Base-by-base conservation (phyloP, 1,284 basidiomycete genomes). In the Sphagnurus paluster region DNA sequence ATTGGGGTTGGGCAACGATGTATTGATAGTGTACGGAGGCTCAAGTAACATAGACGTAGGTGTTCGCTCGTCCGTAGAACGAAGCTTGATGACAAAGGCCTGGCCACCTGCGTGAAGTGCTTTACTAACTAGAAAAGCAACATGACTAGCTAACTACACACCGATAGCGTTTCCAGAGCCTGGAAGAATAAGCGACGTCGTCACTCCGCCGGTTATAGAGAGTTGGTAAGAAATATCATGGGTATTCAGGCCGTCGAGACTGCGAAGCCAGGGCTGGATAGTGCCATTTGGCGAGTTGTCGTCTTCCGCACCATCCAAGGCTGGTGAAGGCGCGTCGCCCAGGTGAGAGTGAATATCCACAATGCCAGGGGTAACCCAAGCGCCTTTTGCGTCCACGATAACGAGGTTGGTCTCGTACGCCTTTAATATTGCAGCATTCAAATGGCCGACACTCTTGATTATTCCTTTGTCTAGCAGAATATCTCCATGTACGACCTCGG, bases 281-380 rank as follows among this genome's bases (percentile, higher is more conserved):
- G 74, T 75, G 0, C 76, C 80, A 53, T 80, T 69, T 17, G 60
- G 28, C 0, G 82, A 84, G 60, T 82, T 80, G 25, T 59, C 69
- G 56, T 84, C 82, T 13, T 58, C 57, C 4, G 77, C 64, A 19
- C 83, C 84, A 5, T 53, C 42, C 8, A 74, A 55, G 5, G 37
- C 52, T 10, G 73, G 71, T 3, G 66, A 66, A 21, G 70, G 42
- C 4, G 42, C 55, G 42, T 65, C 70, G 5, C 85, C 89, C 19
- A 90, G 60, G 57, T 93, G 90, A 1, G 86, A 87, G 63, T 93
- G 88, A 52, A 89, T 70, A 59, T 90, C 86, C 24, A 90, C 76
- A 41, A 87, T 76, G 11, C 78, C 77, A 19, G 76, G 74, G 1
- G 79, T 79, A 2, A 80, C 63, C 77, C 77, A 81, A 28, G 74